Evolutionary conservation across 257 asterid genomes (phyloP).

Genomic region (Solanum virginianum): DNA sequence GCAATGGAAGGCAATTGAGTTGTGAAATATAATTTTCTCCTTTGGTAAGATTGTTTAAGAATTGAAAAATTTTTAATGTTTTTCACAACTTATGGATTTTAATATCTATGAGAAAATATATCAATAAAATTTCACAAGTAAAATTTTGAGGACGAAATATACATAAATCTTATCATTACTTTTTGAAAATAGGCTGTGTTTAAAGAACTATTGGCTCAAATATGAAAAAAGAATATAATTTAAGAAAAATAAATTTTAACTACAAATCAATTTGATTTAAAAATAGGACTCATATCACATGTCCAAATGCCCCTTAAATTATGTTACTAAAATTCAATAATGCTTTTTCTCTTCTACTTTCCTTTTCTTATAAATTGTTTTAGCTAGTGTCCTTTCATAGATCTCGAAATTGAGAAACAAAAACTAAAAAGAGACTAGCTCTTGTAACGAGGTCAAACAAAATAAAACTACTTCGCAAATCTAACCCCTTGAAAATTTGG

Average conservation of each 20-base stretch:
- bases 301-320: neutral
- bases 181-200: too few species aligned
- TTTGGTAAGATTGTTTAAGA: too few species aligned
- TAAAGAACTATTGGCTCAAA: too few species aligned
- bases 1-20: too few species aligned
- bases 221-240: too few species aligned
- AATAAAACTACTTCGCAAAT: neutral
- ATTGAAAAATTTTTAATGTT: neutral
- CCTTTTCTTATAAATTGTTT: neutral
- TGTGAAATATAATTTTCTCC: too few species aligned
- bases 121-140: too few species aligned
- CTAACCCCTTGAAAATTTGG: neutral
- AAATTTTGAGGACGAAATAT: too few species aligned
- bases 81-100: neutral
- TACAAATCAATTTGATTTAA: neutral
- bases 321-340: neutral
- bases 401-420: neutral
- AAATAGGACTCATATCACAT: neutral
- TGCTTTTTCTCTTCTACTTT: neutral
- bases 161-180: too few species aligned
- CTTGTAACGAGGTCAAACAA: slow-evolving; percentile 32
- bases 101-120: too few species aligned
- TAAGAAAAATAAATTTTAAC: neutral
- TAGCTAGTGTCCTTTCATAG: neutral
- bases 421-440: neutral